Percentiles rank a stretch among this genome's conserved stretches.
These are phyloP conservation scores for Cryptococcus hybrid DNA, from an alignment of 1,284 basidiomycete genomes.

Conservation along the genomic window DNA sequence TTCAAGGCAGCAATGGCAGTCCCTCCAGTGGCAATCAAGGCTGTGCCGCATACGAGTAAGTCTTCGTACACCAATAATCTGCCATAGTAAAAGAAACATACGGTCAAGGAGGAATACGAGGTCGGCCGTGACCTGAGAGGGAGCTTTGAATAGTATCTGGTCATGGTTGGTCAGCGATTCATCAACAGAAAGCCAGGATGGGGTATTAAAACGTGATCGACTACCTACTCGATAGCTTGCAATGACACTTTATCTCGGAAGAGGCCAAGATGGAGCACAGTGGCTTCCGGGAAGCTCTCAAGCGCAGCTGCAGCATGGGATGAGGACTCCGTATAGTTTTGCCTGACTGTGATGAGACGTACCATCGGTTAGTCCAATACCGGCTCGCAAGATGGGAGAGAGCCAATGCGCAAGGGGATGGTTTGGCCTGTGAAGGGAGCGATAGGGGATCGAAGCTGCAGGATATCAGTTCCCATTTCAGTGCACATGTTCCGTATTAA, in stretches of 20 bases:
- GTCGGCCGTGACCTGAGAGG: constrained; percentile 71
- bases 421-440: constrained; percentile 48
- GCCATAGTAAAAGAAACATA: constrained; percentile 14
- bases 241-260: constrained; percentile 82
- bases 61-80: neutral
- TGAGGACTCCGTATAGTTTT: neutral
- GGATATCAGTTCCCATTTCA: too few relatives aligned
- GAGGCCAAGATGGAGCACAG: constrained; percentile 86
- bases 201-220: too few relatives aligned
- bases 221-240: constrained; percentile 83
- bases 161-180: neutral
- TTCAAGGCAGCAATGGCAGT: constrained; percentile 80
- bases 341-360: constrained; percentile 11
- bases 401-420: constrained; percentile 68
- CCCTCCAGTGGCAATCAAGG: constrained; percentile 91
- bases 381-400: constrained; percentile 87
- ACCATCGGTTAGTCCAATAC: constrained; percentile 90
- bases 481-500: neutral
- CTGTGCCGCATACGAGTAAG: constrained; percentile 9
- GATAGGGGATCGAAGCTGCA: constrained; percentile 48
- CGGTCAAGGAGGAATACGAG: constrained; percentile 80
- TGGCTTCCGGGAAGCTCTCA: constrained; percentile 77
- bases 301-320: constrained; percentile 55
- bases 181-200: constrained; percentile 7
- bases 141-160: constrained; percentile 84